Conservation (phyloP, 495 filamentous ascomycete genomes). For the Hypoxylon perforatum region DNA sequence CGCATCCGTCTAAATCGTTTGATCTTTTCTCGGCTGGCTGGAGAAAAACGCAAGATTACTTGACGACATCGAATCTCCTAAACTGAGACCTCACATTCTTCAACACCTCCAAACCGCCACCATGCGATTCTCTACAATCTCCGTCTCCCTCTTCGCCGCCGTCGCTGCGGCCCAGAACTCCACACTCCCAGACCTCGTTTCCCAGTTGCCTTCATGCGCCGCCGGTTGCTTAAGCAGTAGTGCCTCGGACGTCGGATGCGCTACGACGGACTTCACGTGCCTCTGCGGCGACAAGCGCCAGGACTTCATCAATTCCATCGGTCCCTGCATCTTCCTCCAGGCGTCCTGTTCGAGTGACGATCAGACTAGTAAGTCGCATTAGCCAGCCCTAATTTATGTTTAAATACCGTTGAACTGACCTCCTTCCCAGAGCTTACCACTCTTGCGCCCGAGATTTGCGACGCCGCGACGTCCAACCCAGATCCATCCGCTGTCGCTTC, state of each 20-base stretch:
- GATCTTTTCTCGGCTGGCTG: conserved; percentile 34
- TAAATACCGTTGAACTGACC: conserved; percentile 12
- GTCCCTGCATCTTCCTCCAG: conserved; percentile 28
- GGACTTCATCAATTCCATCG: conserved; percentile 30
- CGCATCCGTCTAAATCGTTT: too few species aligned
- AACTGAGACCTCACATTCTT: not conserved
- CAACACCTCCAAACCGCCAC: conserved; percentile 15
- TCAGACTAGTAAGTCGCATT: conserved; percentile 32
- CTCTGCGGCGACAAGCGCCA: conserved; percentile 34
- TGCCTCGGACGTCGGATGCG: conserved; percentile 33
- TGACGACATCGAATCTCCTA: not conserved
- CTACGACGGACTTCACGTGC: conserved; percentile 42
- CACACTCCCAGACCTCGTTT: conserved; percentile 43
- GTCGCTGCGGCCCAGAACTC: conserved; percentile 44
- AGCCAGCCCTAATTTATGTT: not conserved
- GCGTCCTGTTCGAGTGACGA: conserved; percentile 34
- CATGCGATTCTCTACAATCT: conserved; percentile 39
- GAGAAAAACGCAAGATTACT: conserved; percentile 5
- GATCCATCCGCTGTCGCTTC: conserved; percentile 43
- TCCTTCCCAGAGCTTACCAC: conserved; percentile 29
- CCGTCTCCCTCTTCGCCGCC: conserved; percentile 41
- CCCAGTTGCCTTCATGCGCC: conserved; percentile 44
- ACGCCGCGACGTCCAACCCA: conserved; percentile 36
- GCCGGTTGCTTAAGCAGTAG: conserved; percentile 32
- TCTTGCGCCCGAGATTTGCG: conserved; percentile 41